Evolutionary conservation across 177 flowering plant species (phyloP), one percentile per base, ranked within the genome.

Genomic region (Tripterygium wilfordii): DNA sequence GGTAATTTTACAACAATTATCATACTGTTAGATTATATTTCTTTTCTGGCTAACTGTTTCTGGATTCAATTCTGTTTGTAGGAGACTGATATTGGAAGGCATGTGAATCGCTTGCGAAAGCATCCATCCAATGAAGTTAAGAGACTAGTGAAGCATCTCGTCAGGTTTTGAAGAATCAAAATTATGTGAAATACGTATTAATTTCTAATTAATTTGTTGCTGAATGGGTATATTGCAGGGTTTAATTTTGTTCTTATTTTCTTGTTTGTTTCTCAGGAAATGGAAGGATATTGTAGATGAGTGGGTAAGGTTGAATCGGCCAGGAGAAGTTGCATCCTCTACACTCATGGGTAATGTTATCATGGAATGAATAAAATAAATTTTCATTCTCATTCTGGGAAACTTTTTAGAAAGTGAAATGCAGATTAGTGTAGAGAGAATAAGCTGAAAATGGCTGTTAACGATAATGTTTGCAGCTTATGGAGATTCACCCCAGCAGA

Each of bases 61-160:
- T n/a, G n/a, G n/a, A n/a, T n/a, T n/a, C n/a, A n/a, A n/a, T n/a
- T n/a, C n/a, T n/a, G n/a, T n/a, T n/a, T n/a, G n/a, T 29, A 94
- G 99, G 97, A 87, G 53, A 85, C 97, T 39, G 97, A 94, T 53
- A 81, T 94, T 10, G 99, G 97, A 35, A 81, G 97, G 58, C 80
- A 87, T 71, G 95, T 94, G 60, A 94, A 82, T 57, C 65, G 64
- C 20, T 72, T 90, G 61, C 45, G 96, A 60, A 94, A 87, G 74
- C 85, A 90, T 64, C 39, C 80, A 0, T 85, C 99, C 0, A 61
- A 48, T 26, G 88, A 87, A 38, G 95, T 94, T 4, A 59, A 79
- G 56, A 62, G 75, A 75, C 65, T 94, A 63, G 99, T 80, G 59
- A 94, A 94, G 71, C 78, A 62, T 22, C 84, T 90, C 10, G 90